These are phyloP conservation scores for Solidago caesia DNA, from an alignment of 129 eudicot genomes.

Conservation along the genomic window DNA sequence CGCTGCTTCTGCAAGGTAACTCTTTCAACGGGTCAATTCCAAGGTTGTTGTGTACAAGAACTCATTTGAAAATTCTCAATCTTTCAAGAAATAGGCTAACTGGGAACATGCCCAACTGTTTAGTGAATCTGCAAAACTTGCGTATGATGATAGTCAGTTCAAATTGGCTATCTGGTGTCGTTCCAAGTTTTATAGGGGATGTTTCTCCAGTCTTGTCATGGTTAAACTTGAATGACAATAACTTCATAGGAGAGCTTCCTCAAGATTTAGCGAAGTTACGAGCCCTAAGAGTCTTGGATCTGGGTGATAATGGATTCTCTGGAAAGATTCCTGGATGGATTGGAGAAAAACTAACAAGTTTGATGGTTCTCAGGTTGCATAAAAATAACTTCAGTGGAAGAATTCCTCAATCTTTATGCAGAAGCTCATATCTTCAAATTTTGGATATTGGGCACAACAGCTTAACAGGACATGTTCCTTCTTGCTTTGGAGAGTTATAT, in stretches of 20 bases:
- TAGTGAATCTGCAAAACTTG: not conserved
- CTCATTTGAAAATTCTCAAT: not conserved
- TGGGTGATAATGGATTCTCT: not conserved
- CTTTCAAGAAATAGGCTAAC: slow-evolving; percentile 6
- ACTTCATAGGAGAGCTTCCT: not conserved
- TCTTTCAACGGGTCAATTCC: slow-evolving; percentile 15
- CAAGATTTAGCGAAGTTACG: not conserved
- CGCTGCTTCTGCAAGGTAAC: slow-evolving; percentile 21
- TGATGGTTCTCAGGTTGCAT: not conserved
- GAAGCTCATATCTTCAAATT: not conserved
- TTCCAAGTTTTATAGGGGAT: slow-evolving; percentile 10
- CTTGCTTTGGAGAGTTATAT: not conserved
- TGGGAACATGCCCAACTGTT: not conserved
- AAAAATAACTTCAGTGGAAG: slow-evolving; percentile 8
- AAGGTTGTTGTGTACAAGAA: not conserved
- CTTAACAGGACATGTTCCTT: not conserved
- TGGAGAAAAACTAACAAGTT: no score
- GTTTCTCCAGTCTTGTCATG: not conserved
- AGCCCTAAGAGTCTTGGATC: not conserved
- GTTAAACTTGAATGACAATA: not conserved
- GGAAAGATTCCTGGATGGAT: slow-evolving; percentile 9
- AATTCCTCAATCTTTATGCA: slow-evolving; percentile 10
- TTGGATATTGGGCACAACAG: not conserved
- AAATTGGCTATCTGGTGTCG: slow-evolving; percentile 2
- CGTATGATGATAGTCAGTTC: not conserved